Percentiles rank a stretch among this genome's conserved stretches.
phyloP scores from a whole-genome alignment of 805 yeast species.

The Scheffersomyces amazonensis region DNA sequence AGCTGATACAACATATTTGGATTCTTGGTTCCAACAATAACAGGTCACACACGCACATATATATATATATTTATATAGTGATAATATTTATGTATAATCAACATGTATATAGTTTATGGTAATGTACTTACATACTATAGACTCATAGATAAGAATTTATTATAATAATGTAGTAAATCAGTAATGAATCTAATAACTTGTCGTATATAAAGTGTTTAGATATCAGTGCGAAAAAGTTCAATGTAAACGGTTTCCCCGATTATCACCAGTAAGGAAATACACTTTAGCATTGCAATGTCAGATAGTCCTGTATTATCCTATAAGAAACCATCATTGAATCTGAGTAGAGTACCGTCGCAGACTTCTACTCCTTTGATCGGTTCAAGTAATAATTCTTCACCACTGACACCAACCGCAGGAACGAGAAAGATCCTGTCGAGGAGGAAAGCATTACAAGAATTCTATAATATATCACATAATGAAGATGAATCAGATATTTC shows the following conservation, averaged over 20 bases:
- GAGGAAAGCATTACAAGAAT: constrained; percentile 41
- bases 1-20: constrained; percentile 30
- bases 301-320: constrained; percentile 23
- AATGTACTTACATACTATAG: no score
- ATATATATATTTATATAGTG: no score
- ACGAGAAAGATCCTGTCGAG: constrained; percentile 35
- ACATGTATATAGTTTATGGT: no score
- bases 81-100: no score
- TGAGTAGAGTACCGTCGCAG: constrained; percentile 1
- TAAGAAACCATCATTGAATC: constrained; percentile 15
- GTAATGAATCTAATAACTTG: no score
- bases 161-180: no score
- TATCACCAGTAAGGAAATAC: no score
- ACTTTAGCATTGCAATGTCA: constrained; percentile 4
- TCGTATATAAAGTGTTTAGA: no score
- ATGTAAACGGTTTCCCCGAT: no score
- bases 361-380: not conserved
- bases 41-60: no score
- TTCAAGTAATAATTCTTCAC: not conserved
- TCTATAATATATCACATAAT: constrained; percentile 29
- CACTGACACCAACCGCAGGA: constrained; percentile 1
- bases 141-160: no score
- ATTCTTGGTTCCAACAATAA: constrained; percentile 30
- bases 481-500: constrained; percentile 4
- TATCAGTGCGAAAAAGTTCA: no score